A percentile compares a stretch with the other conserved stretches of the same genome.
phyloP scores from a whole-genome alignment of 202 grass and related monocot genomes.

The Carex arenaria region DNA sequence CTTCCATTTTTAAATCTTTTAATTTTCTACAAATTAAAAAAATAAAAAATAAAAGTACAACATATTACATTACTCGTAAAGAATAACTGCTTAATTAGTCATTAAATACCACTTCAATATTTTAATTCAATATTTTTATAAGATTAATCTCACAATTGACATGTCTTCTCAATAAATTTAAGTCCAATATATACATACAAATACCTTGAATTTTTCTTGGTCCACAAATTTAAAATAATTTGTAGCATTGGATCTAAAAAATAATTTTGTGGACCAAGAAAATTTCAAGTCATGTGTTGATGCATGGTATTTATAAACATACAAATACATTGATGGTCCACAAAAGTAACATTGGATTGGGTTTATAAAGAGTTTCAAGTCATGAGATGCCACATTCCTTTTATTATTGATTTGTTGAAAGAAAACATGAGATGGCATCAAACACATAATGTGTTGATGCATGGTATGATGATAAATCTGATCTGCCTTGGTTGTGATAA shows the following conservation, averaged over 20 bases:
- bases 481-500: conserved; percentile 18
- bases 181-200: too few relatives aligned
- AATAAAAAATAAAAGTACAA: too few relatives aligned
- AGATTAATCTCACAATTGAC: background rate
- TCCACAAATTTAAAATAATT: background rate
- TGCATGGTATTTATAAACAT: too few relatives aligned
- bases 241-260: background rate
- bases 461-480: background rate
- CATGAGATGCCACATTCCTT: background rate
- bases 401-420: background rate
- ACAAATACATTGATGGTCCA: background rate
- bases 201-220: background rate
- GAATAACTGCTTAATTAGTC: too few relatives aligned
- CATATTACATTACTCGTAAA: too few relatives aligned
- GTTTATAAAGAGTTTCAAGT: background rate
- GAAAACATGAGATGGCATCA: conserved; percentile 2
- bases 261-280: too few relatives aligned
- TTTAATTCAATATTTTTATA: too few relatives aligned
- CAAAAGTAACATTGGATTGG: background rate
- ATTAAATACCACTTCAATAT: too few relatives aligned
- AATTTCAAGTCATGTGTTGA: too few relatives aligned
- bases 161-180: too few relatives aligned
- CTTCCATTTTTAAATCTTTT: too few relatives aligned
- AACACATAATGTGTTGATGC: background rate
- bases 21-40: too few relatives aligned